These are phyloP conservation scores for Trifolium fragiferum DNA, from an alignment of 306 rosid species.

Conservation along the genomic window DNA sequence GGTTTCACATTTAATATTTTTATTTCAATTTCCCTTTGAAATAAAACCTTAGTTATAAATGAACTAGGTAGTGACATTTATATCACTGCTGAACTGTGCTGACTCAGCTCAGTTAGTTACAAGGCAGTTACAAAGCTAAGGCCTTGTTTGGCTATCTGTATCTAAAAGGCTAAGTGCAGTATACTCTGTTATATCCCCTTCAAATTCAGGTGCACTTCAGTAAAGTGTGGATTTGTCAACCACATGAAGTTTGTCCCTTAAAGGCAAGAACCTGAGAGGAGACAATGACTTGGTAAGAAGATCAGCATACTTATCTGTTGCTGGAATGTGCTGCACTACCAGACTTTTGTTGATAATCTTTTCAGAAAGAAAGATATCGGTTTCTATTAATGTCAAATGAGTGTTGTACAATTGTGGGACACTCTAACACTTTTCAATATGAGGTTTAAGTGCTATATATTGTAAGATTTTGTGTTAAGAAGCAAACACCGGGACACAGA, in stretches of 20 bases:
- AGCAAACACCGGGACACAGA: constrained; percentile 6
- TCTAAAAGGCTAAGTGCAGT: background rate
- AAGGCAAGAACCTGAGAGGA: too few species aligned
- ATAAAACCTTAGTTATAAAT: background rate
- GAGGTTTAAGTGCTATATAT: background rate
- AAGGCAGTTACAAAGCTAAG: too few species aligned
- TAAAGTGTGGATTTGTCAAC: too few species aligned
- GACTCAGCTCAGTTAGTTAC: too few species aligned
- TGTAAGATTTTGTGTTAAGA: constrained; percentile 8
- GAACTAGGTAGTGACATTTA: background rate
- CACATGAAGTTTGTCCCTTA: too few species aligned
- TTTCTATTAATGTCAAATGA: too few species aligned
- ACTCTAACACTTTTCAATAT: background rate
- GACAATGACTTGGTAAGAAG: too few species aligned
- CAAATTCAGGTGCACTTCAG: too few species aligned
- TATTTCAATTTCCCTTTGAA: background rate
- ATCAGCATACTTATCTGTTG: too few species aligned
- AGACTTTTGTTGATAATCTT: too few species aligned
- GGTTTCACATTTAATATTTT: background rate
- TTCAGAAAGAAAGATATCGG: too few species aligned
- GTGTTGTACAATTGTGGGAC: background rate
- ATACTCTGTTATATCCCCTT: background rate
- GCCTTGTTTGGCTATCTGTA: background rate
- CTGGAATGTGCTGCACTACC: too few species aligned
- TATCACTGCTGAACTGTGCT: background rate